Evolutionary conservation across 1,284 basidiomycete genomes (phyloP).

Genomic region (Tetrapyrgos nigripes): DNA sequence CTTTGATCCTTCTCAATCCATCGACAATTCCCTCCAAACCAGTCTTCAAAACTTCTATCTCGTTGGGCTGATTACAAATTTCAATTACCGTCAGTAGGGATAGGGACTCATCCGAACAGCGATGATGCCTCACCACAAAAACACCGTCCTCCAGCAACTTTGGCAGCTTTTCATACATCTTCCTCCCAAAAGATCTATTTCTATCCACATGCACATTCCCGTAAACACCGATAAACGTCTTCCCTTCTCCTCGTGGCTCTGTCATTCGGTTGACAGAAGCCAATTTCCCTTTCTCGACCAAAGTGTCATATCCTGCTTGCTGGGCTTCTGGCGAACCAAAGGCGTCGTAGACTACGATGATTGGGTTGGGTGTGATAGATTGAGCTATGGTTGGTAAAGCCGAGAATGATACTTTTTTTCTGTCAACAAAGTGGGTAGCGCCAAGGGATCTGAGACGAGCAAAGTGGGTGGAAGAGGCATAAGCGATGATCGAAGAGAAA

Average conservation of each 20-base stretch:
- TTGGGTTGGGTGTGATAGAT: neutral
- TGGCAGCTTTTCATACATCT: conserved; percentile 18
- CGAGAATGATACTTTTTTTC: neutral
- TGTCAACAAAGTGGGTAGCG: conserved; percentile 11
- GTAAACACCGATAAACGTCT: neutral
- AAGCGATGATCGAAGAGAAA: conserved; percentile 5
- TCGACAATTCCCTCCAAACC: conserved; percentile 20
- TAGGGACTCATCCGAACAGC: neutral
- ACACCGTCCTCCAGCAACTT: conserved; percentile 20
- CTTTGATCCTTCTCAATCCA: conserved; percentile 19
- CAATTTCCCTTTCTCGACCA: conserved; percentile 18
- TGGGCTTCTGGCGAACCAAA: conserved; percentile 16
- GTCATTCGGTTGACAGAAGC: conserved; percentile 15
- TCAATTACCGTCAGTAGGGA: neutral
- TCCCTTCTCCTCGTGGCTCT: conserved; percentile 1
- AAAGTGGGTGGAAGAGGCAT: conserved; percentile 1
- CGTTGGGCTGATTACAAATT: conserved; percentile 14
- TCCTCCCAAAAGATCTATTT: conserved; percentile 8
- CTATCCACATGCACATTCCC: neutral
- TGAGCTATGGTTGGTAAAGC: neutral
- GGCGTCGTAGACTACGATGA: conserved; percentile 4
- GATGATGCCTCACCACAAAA: conserved; percentile 29
- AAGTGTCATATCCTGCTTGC: conserved; percentile 18
- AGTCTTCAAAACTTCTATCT: conserved; percentile 16
- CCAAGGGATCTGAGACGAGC: conserved; percentile 5